phyloP scores from a whole-genome alignment of 176 grass and related monocot genomes.

The Aechmea fasciata region DNA sequence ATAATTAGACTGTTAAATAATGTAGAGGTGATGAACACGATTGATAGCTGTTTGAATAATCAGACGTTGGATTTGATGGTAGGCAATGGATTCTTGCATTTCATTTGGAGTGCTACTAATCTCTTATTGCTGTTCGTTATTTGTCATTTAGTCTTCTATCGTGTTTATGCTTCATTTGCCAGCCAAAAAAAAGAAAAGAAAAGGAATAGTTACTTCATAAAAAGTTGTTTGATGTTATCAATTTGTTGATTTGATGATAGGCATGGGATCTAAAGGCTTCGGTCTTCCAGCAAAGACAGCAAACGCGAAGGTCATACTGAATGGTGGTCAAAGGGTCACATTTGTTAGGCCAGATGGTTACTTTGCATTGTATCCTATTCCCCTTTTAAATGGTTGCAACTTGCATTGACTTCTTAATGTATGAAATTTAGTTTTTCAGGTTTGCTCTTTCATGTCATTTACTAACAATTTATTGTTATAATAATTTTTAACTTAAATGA shows the following conservation, averaged over 20 bases:
- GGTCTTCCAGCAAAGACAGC: slow-evolving; percentile 58
- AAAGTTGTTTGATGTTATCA: neutral
- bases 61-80: too few species aligned
- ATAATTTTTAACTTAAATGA: too few species aligned
- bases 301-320: slow-evolving; percentile 85
- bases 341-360: slow-evolving; percentile 83
- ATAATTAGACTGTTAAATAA: too few species aligned
- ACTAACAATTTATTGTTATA: neutral
- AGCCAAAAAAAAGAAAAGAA: too few species aligned
- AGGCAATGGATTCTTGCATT: too few species aligned
- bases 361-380: slow-evolving; percentile 94
- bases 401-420: neutral
- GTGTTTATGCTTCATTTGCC: neutral
- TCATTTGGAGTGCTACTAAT: too few species aligned
- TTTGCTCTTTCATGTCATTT: neutral
- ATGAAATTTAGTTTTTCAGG: neutral
- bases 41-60: too few species aligned
- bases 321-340: slow-evolving; percentile 83
- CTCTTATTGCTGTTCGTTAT: too few species aligned
- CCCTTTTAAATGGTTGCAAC: neutral
- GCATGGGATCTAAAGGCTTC: slow-evolving; percentile 40
- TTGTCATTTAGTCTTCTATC: neutral
- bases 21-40: too few species aligned
- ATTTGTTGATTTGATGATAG: slow-evolving; percentile 23
- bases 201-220: neutral